These are phyloP conservation scores for Pichia gijzeniarum DNA, from an alignment of 805 yeast genomes.

Conservation along the genomic window DNA sequence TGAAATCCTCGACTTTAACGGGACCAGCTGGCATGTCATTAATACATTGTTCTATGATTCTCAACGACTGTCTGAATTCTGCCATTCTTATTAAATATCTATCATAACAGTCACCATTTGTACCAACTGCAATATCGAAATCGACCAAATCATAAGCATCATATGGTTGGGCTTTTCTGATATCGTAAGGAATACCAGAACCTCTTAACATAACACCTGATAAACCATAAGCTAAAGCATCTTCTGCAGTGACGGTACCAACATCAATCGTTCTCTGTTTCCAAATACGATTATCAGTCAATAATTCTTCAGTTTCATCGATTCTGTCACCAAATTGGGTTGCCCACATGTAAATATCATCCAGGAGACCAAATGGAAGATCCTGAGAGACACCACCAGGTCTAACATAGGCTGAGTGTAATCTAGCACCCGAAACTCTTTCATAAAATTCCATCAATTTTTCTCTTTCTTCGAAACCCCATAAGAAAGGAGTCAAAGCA, in stretches of 20 bases:
- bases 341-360: constrained; percentile 94
- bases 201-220: constrained; percentile 91
- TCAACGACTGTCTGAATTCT: constrained; percentile 83
- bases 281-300: constrained; percentile 90
- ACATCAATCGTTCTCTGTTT: constrained; percentile 77
- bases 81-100: constrained; percentile 85
- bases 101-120: constrained; percentile 87
- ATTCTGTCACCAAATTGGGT: constrained; percentile 91
- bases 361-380: constrained; percentile 77
- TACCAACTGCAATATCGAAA: constrained; percentile 81
- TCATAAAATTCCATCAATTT: constrained; percentile 90
- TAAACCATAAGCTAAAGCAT: constrained; percentile 72
- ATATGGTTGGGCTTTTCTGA: constrained; percentile 82
- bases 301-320: constrained; percentile 84
- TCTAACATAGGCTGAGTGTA: constrained; percentile 82
- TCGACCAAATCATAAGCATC: constrained; percentile 85
- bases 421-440: constrained; percentile 84
- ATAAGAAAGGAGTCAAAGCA: constrained; percentile 85
- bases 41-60: constrained; percentile 85
- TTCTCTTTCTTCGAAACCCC: constrained; percentile 94
- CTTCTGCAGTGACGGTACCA: constrained; percentile 79
- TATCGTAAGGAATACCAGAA: constrained; percentile 81
- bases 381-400: constrained; percentile 93
- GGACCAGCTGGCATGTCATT: constrained; percentile 92
- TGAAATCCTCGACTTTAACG: constrained; percentile 84